These are phyloP conservation scores for Papiliotrema nemorosa DNA, from an alignment of 1,284 basidiomycete genomes.

Conservation along the genomic window DNA sequence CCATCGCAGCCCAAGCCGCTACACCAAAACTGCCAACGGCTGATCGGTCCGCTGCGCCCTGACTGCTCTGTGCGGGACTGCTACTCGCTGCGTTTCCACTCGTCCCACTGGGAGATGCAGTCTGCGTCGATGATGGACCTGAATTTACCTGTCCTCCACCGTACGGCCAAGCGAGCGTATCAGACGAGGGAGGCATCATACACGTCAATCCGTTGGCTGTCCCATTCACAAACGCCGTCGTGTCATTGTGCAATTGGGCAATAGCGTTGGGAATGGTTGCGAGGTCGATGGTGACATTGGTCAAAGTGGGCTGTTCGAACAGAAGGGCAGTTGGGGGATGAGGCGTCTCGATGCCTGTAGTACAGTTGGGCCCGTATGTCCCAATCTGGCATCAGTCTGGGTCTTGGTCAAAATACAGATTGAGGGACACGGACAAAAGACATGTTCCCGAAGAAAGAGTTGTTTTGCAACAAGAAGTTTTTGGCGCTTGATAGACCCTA, in stretches of 20 bases:
- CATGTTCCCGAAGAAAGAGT: conserved; percentile 64
- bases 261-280: conserved; percentile 3
- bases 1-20: not conserved
- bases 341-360: conserved; percentile 51
- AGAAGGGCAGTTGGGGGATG: conserved; percentile 29
- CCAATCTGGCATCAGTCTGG: conserved; percentile 54
- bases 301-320: conserved; percentile 16
- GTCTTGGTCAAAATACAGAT: not conserved
- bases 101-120: not conserved
- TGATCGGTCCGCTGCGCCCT: not conserved
- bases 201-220: conserved; percentile 35
- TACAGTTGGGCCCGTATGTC: conserved; percentile 66
- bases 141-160: conserved; percentile 22
- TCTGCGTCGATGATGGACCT: not conserved
- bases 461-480: conserved; percentile 66
- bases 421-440: conserved; percentile 54
- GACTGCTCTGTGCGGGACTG: not conserved
- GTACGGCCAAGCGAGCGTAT: conserved; percentile 27
- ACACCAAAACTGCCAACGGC: not conserved
- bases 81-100: no score
- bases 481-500: conserved; percentile 60
- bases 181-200: conserved; percentile 21
- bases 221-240: conserved; percentile 26
- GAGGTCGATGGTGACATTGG: conserved; percentile 25
- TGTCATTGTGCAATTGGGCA: not conserved